A percentile compares a stretch with the other conserved stretches of the same genome.
Conservation (phyloP, 371 early-diverging fungal species). For the Zopfochytrium polystomum region DNA sequence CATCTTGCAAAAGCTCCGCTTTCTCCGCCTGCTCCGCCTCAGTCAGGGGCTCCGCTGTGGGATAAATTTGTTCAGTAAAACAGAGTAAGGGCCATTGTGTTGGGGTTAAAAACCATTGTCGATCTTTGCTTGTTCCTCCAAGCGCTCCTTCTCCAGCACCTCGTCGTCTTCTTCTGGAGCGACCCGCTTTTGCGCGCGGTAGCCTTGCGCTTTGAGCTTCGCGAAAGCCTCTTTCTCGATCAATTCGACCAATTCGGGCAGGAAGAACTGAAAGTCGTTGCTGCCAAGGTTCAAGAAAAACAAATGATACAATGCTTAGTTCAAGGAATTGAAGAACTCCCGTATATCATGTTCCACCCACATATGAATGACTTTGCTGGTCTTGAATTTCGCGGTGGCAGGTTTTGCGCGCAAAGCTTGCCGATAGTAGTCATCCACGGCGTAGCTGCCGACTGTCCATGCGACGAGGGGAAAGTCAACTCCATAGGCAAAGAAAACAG, state of each 20-base stretch:
- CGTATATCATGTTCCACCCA: no score
- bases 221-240: constrained; percentile 71
- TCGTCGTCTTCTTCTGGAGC: constrained; percentile 54
- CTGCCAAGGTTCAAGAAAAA: constrained; percentile 11
- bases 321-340: neutral
- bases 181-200: constrained; percentile 12
- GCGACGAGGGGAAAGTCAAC: neutral
- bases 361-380: constrained; percentile 27
- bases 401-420: constrained; percentile 57
- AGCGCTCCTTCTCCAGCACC: constrained; percentile 64
- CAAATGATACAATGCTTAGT: neutral
- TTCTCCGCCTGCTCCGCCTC: constrained; percentile 84
- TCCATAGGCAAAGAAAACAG: constrained; percentile 33
- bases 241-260: constrained; percentile 71
- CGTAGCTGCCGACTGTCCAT: constrained; percentile 58
- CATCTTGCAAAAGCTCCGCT: constrained; percentile 64
- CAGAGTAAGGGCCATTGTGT: no score
- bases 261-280: constrained; percentile 93
- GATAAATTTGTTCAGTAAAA: neutral
- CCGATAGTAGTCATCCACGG: constrained; percentile 84
- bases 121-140: constrained; percentile 77
- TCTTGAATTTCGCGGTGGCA: constrained; percentile 45
- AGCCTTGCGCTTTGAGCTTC: constrained; percentile 29
- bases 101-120: constrained; percentile 48
- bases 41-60: constrained; percentile 79